These are phyloP conservation scores for Trypanosomatidae sp. DNA, from an alignment of 208 protist genomes.

Conservation along the genomic window DNA sequence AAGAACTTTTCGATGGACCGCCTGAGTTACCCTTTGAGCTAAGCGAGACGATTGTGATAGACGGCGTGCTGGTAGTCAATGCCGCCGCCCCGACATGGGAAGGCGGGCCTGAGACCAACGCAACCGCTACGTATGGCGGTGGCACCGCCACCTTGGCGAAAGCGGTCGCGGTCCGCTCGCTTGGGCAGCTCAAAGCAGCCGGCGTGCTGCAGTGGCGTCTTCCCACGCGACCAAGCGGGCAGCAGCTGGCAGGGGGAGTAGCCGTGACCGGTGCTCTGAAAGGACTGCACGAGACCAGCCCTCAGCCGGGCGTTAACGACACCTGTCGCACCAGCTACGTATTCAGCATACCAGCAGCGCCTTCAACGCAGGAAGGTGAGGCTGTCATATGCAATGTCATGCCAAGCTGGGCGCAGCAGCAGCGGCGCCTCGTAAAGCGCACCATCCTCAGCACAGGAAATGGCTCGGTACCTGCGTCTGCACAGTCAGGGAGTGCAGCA, in stretches of 20 bases:
- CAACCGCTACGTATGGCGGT: not conserved
- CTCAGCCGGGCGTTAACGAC: not conserved
- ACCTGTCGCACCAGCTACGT: not conserved
- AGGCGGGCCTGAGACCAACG: not conserved
- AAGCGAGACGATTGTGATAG: conserved; percentile 20
- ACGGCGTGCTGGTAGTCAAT: conserved; percentile 10
- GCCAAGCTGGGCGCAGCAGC: conserved; percentile 7
- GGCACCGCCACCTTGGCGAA: not conserved
- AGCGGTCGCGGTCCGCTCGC: conserved; percentile 6
- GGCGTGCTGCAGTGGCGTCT: conserved; percentile 22
- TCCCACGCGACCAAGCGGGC: not conserved
- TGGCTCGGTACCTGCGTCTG: not conserved
- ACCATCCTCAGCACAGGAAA: not conserved
- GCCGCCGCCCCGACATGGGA: not conserved
- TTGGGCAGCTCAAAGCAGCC: conserved; percentile 23
- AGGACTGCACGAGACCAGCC: not conserved
- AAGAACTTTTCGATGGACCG: conserved; percentile 12
- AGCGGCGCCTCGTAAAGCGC: conserved; percentile 25
- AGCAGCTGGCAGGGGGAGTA: not conserved
- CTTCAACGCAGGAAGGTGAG: conserved; percentile 1
- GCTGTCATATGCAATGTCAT: conserved; percentile 20
- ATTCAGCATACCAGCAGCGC: not conserved
- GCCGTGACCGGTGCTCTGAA: not conserved
- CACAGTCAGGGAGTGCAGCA: not conserved
- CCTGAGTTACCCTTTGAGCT: conserved; percentile 9